phyloP scores from a whole-genome alignment of 179 eudicot genomes.

The Actinidia arguta region DNA sequence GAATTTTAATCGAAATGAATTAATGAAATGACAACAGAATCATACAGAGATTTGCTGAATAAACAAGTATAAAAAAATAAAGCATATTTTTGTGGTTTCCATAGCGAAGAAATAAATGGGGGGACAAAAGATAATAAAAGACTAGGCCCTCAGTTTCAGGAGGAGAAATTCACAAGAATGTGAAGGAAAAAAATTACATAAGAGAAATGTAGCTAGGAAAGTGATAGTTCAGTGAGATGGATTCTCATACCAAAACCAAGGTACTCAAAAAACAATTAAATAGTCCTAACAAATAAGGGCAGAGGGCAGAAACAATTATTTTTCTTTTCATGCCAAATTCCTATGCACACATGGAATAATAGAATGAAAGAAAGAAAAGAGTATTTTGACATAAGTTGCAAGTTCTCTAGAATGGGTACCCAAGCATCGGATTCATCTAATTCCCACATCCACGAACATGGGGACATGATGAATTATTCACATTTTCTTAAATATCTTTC shows the following conservation, averaged over 20 bases:
- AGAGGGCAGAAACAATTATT: background rate
- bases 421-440: too few species aligned
- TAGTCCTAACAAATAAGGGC: background rate
- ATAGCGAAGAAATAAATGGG: background rate
- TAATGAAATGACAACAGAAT: background rate
- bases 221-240: background rate
- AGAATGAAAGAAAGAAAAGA: background rate
- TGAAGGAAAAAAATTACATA: background rate
- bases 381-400: background rate
- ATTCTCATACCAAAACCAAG: background rate
- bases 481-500: too few species aligned
- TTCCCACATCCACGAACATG: too few species aligned
- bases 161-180: background rate
- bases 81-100: background rate
- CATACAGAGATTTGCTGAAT: background rate
- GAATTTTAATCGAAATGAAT: slow-evolving; percentile 7
- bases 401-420: too few species aligned
- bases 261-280: background rate
- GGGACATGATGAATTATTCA: too few species aligned
- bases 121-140: background rate
- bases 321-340: background rate
- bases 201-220: slow-evolving; percentile 7
- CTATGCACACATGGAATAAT: background rate
- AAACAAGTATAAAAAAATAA: background rate
- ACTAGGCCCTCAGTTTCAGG: background rate